phyloP scores from a whole-genome alignment of 805 yeast species.

The Monosporozyma aerobia region DNA sequence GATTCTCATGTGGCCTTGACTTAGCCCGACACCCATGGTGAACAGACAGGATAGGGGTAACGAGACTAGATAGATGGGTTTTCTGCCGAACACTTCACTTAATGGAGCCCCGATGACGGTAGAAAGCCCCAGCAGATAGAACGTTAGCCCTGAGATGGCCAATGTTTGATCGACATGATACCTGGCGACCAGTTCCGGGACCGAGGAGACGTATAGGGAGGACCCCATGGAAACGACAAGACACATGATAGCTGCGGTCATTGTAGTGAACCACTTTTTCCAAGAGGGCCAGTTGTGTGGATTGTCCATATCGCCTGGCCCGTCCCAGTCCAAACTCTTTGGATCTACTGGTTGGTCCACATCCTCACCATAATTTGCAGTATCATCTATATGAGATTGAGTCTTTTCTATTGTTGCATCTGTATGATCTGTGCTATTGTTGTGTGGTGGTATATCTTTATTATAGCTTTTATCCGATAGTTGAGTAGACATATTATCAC shows the following conservation, averaged over 20 bases:
- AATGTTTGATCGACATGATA: slow-evolving; percentile 52
- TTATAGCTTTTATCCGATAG: neutral
- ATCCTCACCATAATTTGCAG: neutral
- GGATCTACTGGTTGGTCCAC: slow-evolving; percentile 28
- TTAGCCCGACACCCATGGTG: slow-evolving; percentile 64
- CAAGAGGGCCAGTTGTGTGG: slow-evolving; percentile 61
- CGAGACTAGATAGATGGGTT: slow-evolving; percentile 48
- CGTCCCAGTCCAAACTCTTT: slow-evolving; percentile 47
- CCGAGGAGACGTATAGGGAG: slow-evolving; percentile 59
- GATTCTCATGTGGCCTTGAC: slow-evolving; percentile 46
- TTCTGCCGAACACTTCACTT: slow-evolving; percentile 61
- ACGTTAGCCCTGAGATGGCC: slow-evolving; percentile 58
- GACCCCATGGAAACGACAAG: slow-evolving; percentile 68
- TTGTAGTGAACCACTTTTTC: slow-evolving; percentile 58
- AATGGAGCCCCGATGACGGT: slow-evolving; percentile 67
- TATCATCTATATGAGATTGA: neutral
- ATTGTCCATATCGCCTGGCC: slow-evolving; percentile 49
- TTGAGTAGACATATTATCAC: neutral
- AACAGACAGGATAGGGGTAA: slow-evolving; percentile 62
- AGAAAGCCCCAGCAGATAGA: slow-evolving; percentile 63
- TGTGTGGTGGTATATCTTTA: neutral
- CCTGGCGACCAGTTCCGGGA: slow-evolving; percentile 40
- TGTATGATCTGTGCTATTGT: neutral
- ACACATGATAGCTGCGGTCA: slow-evolving; percentile 56
- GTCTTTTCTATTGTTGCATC: neutral